Evolutionary conservation across 495 filamentous ascomycete species (phyloP).

Genomic region (Penicillium ucsense): DNA sequence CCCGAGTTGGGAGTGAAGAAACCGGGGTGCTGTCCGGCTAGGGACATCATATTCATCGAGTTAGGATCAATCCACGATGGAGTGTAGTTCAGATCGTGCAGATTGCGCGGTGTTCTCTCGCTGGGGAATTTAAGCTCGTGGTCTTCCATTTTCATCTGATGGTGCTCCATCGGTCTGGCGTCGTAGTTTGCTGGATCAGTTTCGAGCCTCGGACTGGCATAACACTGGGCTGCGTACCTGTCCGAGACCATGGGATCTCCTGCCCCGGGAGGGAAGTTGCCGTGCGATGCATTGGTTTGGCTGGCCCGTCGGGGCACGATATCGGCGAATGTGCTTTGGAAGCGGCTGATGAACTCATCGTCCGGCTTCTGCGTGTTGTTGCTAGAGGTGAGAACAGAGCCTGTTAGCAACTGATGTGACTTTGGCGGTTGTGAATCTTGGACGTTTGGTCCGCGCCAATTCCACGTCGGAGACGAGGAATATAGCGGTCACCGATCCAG

Average conservation of each 20-base stretch:
- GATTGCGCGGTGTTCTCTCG: constrained; percentile 67
- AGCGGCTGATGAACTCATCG: constrained; percentile 73
- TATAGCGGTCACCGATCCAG: no score
- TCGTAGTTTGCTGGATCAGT: constrained; percentile 4
- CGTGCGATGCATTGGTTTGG: background rate
- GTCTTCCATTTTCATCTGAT: constrained; percentile 30
- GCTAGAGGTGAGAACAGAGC: constrained; percentile 28
- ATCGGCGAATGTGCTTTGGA: constrained; percentile 70
- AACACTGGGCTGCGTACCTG: constrained; percentile 15
- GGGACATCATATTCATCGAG: constrained; percentile 66
- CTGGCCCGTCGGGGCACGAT: constrained; percentile 32
- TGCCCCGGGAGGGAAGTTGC: background rate
- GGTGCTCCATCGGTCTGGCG: constrained; percentile 3
- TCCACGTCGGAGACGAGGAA: no score
- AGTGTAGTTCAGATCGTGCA: constrained; percentile 77
- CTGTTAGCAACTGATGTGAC: background rate
- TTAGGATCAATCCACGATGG: constrained; percentile 79
- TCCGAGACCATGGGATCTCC: constrained; percentile 13
- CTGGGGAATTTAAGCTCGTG: constrained; percentile 55
- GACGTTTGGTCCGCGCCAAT: no score
- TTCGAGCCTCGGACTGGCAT: background rate
- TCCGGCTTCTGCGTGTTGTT: constrained; percentile 80
- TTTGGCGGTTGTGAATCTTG: background rate
- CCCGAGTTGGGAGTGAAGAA: constrained; percentile 87
- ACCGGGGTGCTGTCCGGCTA: constrained; percentile 68